Conservation (phyloP, 371 early-diverging fungal genomes). For the Mortierella sp. region DNA sequence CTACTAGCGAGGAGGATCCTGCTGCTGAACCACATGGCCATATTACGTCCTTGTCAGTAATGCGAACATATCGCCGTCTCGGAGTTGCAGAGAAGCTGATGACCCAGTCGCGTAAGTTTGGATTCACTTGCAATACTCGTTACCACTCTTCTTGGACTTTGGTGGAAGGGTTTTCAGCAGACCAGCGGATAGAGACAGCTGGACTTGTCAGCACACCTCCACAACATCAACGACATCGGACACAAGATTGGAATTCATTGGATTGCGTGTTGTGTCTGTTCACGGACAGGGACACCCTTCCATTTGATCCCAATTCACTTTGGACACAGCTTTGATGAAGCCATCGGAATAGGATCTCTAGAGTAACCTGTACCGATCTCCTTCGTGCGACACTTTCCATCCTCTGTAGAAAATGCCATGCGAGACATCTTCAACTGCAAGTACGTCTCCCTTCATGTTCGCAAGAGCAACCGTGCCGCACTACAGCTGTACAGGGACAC, state of each 20-base stretch:
- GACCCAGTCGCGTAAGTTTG: slow-evolving; percentile 83
- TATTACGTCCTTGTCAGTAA: slow-evolving; percentile 95
- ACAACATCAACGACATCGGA: slow-evolving; percentile 9
- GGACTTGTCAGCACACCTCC: slow-evolving; percentile 19
- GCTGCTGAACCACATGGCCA: slow-evolving; percentile 88
- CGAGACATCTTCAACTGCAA: slow-evolving; percentile 86
- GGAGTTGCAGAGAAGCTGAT: slow-evolving; percentile 97
- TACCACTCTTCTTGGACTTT: not conserved
- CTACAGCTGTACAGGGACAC: slow-evolving; percentile 92
- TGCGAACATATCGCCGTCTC: slow-evolving; percentile 94
- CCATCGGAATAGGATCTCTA: not conserved
- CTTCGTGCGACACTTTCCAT: not conserved
- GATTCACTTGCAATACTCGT: slow-evolving; percentile 3
- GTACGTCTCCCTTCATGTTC: slow-evolving; percentile 93
- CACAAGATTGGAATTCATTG: not conserved
- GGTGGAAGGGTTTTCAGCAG: slow-evolving; percentile 21
- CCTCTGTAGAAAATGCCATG: slow-evolving; percentile 81
- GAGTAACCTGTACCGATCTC: too few relatives aligned
- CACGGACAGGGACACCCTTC: not conserved
- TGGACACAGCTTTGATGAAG: not conserved
- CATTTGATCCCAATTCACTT: slow-evolving; percentile 1
- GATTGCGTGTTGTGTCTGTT: not conserved
- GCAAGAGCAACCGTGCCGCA: slow-evolving; percentile 94
- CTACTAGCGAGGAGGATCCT: slow-evolving; percentile 87
- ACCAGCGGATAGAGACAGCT: slow-evolving; percentile 24